Evolutionary conservation across 441 rosid species (phyloP), one percentile per base, ranked within the genome.

Genomic region (Hura crepitans): DNA sequence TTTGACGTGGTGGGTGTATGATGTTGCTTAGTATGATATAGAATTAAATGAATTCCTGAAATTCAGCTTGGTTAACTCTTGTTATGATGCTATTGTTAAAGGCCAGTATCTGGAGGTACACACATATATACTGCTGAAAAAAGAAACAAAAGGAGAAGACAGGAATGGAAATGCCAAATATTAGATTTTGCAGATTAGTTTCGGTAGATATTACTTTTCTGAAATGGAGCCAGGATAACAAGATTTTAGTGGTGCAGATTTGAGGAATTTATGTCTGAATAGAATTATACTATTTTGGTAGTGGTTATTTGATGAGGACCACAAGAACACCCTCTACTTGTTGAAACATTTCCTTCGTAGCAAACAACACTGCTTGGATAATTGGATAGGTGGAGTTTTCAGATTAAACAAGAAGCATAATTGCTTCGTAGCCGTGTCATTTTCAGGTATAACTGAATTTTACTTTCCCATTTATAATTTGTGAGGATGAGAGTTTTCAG

Each of bases 241-340:
- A n/a, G n/a, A n/a, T 46, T 74, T 46, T 22, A 53, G 70, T 50
- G 82, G 74, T 75, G 73, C 70, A 76, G 51, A 75, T 74, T 78
- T 59, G 9, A 65, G 31, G 73, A 49, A 72, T 20, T 68, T 72
- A 12, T 50, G 30, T 70, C 67, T 72, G n/a, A 69, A 28, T 57
- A n/a, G 1, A 14, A 46, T 45, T 54, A 45, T 28, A n/a, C 45
- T 18, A 33, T 45, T 63, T 67, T 62, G 64, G 75, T 80, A 74
- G 79, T 68, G 62, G 62, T 62, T 71, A 51, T 74, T 78, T 69
- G 58, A 69, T 15, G 51, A 57, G 80, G 84, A 77, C 84, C 86
- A 81, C 84, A 45, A 56, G 33, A 20, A 42, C n/a, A n/a, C n/a
- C n/a, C 70, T 51, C 43, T 49, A 50, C 15, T 23, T 53, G 43